Conservation (phyloP, 192 early-diverging fungal species). For the Entomortierella chlamydospora region DNA sequence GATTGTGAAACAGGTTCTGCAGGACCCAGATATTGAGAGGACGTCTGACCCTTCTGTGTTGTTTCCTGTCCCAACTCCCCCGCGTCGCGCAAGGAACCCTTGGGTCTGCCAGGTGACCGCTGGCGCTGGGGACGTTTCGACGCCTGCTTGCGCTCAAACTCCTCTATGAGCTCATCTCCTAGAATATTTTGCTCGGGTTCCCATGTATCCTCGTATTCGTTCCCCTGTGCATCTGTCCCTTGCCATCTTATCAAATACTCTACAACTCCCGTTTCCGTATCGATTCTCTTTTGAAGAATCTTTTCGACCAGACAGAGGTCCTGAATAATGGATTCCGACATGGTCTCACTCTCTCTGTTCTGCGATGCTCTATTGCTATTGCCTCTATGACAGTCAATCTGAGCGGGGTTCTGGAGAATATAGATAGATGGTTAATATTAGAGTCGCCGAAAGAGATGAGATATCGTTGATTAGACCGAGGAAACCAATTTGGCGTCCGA, state of each 20-base stretch:
- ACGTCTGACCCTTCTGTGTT: not conserved
- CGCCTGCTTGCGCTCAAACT: constrained; percentile 23
- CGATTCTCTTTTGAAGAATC: constrained; percentile 38
- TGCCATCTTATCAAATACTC: constrained; percentile 48
- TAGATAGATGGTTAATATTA: no score
- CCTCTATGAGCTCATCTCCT: constrained; percentile 45
- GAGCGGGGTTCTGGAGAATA: no score
- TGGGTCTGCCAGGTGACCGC: not conserved
- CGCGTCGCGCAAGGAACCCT: no score
- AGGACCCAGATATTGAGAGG: not conserved
- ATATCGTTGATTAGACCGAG: no score
- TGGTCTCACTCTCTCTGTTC: not conserved
- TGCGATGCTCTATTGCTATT: no score
- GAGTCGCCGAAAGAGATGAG: no score
- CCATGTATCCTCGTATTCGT: constrained; percentile 39
- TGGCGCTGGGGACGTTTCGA: constrained; percentile 16
- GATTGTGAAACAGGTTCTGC: no score
- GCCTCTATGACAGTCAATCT: no score
- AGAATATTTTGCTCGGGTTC: constrained; percentile 44
- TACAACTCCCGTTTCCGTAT: constrained; percentile 25
- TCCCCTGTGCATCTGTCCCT: constrained; percentile 33
- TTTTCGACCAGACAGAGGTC: constrained; percentile 42
- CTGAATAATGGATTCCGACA: constrained; percentile 30
- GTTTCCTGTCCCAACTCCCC: not conserved
- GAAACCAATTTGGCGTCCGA: no score